Base-by-base conservation (phyloP, 768 basidiomycete genomes). In the Lanmaoa pseudosensibilis region DNA sequence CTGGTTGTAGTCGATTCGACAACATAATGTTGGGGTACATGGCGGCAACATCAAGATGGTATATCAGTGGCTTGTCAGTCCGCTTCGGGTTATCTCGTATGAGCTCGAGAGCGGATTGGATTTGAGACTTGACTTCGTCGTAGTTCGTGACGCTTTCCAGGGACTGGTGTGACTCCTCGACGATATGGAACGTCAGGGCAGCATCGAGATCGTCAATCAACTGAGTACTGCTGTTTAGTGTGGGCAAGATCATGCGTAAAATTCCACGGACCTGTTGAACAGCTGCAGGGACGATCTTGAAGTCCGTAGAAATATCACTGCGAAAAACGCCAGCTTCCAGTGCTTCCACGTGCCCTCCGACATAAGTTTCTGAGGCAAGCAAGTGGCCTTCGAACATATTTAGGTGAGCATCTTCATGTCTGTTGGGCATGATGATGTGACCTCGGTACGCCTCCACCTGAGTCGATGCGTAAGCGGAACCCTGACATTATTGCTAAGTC, bases 21-120 rank as follows among this genome's bases (percentile, higher is more conserved):
- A 99, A 87, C 97, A 99, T 99, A 83, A 99, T 98, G 73, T 98
- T 99, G 54, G 97, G 97, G 71, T 99, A 98, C 97, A 99, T 99
- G 60, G 97, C 97, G 3, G 97, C 97, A 59, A 99, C 97, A 66
- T 99, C 97, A 66, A 98, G 75, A 73, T 99, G 97, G 74, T 99
- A 99, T 68, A 99, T 98, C 60, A 98, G 84, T 0, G 97, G 97
- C 13, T 86, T 90, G 76, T 98, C 95, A 41, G 79, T 78, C 15
- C 96, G 91, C 52, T 86, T 82, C 0, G 97, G 96, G 56, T 89
- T 85, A 74, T 98, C 94, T 27, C 93, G 92, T 80, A 98, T 88
- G 60, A 85, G 69, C 68, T 96, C 94, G 30, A 99, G 85, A 45
- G 88, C 85, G 0, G 77, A 69, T 58, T 80, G 81, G 54, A 99